Base-by-base conservation (phyloP, 805 yeast genomes). In the Wickerhamomyces alni region DNA sequence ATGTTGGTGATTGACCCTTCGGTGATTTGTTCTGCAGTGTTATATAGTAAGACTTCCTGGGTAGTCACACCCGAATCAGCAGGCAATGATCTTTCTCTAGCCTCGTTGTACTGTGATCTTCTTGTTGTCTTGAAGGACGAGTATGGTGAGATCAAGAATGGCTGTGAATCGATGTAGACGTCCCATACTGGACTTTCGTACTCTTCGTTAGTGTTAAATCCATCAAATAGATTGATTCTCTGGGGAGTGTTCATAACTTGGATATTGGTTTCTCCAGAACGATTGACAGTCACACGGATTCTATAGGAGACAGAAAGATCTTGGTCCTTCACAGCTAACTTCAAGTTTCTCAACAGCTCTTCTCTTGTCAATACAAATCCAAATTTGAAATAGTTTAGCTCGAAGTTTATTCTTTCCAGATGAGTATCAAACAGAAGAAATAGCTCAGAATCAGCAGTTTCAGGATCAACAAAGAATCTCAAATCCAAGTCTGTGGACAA, bases 121-220 rank as follows among this genome's bases (percentile, higher is more conserved):
- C 67, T 61, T 0, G 96, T 85, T 0, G 98, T 91, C 58, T 91
- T 91, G 63, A 88, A 83, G 5, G 94, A 81, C 0, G 96, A 87
- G 60, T 84, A 86, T 2, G 86, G 85, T 2, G 94, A 76, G 2
- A 77, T 71, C 33, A 70, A 47, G 1, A 74, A 68, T 1, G 77
- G 67, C 24, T 67, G 59, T 0, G 65, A 53, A 54, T 84, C 91
- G 4, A 88, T 51, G 50, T 75, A 78, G 0, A 87, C 77, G 17
- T 69, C 74, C 80, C 84, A 88, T 0, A 59, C 41, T 2, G 54
- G 46, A 1, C 61, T 52, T 0, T 41, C 39, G 47, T 43, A 53
- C 51, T 57, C 39, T 48, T 63, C 37, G 33, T 38, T 26, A 46
- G 53, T 15, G 52, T 46, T 21, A 46, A 59, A 33, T 35, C 58